Evolutionary conservation across 495 filamentous ascomycete genomes (phyloP).

Genomic region (Amniculicola lignicola): DNA sequence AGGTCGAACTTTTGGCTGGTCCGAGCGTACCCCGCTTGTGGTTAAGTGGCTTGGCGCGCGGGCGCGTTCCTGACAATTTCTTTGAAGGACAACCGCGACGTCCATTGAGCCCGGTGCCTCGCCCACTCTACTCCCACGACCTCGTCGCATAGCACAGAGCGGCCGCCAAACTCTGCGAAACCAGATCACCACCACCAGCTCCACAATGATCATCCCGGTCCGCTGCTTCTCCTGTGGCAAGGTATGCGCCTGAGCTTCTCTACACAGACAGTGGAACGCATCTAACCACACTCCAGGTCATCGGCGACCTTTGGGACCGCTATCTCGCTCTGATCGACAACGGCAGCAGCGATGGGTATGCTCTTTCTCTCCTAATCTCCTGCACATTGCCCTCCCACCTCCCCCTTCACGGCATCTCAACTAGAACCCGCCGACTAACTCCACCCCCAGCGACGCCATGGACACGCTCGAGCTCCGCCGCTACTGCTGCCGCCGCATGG

Average conservation of each 20-base stretch:
- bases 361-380: neutral
- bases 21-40: no score
- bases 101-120: neutral
- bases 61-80: no score
- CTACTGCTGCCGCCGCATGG: slow-evolving; percentile 97
- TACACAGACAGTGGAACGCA: no score
- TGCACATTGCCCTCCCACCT: neutral
- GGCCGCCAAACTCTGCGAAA: neutral
- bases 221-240: slow-evolving; percentile 99
- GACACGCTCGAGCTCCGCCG: slow-evolving; percentile 87
- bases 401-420: neutral
- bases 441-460: slow-evolving; percentile 72
- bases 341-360: slow-evolving; percentile 72
- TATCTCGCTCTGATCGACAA: slow-evolving; percentile 83
- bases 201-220: slow-evolving; percentile 90
- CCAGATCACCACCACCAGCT: neutral
- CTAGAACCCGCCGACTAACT: slow-evolving; percentile 3
- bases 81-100: slow-evolving; percentile 10
- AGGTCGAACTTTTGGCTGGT: no score
- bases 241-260: slow-evolving; percentile 50
- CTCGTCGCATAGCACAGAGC: neutral
- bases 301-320: slow-evolving; percentile 94
- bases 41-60: no score
- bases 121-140: neutral
- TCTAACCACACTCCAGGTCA: slow-evolving; percentile 61